phyloP scores from a whole-genome alignment of 2,329 filamentous ascomycete species.

The Alternaria dauci region DNA sequence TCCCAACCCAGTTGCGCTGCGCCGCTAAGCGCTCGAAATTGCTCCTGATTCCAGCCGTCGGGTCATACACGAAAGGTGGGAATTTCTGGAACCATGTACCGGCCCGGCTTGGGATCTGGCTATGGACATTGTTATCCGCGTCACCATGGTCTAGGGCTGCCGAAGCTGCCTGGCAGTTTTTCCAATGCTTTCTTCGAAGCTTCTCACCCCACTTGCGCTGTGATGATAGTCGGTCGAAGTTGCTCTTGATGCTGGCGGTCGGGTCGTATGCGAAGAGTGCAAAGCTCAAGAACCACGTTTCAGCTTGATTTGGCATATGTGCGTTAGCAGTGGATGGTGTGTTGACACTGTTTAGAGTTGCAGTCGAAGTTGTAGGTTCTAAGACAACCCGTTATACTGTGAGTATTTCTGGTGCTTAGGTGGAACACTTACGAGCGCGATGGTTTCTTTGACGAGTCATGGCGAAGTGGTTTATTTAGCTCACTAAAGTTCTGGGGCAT shows the following conservation, averaged over 20 bases:
- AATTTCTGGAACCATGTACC: conserved; percentile 16
- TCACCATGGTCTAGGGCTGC: not conserved
- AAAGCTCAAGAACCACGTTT: not conserved
- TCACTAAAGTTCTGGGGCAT: not conserved
- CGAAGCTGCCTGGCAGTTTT: not conserved
- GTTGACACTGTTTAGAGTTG: not conserved
- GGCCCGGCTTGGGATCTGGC: not conserved
- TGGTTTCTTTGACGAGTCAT: not conserved
- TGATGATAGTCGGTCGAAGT: not conserved
- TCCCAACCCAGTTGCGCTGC: conserved; percentile 11
- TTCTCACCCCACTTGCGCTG: conserved; percentile 5
- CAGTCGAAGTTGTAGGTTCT: not conserved
- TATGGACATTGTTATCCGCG: not conserved
- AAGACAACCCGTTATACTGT: not conserved
- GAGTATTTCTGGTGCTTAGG: not conserved
- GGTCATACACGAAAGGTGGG: conserved; percentile 12
- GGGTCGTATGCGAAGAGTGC: not conserved
- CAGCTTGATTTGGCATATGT: not conserved
- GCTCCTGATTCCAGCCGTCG: not conserved
- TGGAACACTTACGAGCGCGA: conserved; percentile 2
- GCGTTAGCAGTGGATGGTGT: not conserved
- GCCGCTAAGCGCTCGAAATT: conserved; percentile 21
- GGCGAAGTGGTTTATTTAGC: not conserved
- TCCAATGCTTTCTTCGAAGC: not conserved
- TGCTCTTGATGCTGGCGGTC: not conserved